Evolutionary conservation across 768 basidiomycete species (phyloP).

Genomic region (Suillus bovinus): DNA sequence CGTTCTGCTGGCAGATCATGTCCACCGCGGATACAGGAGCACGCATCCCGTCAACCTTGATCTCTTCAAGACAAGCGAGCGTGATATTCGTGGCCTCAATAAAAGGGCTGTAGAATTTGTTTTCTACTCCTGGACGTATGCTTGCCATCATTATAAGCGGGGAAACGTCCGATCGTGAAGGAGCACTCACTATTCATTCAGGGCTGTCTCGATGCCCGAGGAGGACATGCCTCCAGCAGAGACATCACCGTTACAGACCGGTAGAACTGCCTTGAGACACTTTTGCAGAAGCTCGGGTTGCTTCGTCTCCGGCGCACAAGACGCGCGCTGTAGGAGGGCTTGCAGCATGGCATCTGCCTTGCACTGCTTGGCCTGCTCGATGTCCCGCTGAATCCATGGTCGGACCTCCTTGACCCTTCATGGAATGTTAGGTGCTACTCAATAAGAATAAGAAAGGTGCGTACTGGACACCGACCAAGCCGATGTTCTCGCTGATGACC

Average conservation of each 20-base stretch:
- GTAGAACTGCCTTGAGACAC: neutral
- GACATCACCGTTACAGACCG: neutral
- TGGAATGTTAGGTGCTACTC: neutral
- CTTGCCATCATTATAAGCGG: neutral
- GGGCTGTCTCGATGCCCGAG: too few species aligned
- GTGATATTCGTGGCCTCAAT: too few species aligned
- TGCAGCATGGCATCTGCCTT: neutral
- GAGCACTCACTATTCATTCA: too few species aligned
- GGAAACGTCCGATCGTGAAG: too few species aligned
- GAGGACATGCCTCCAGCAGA: too few species aligned
- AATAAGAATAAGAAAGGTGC: neutral
- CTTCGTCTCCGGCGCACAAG: neutral
- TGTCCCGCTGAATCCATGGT: neutral
- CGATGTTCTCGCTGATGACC: neutral
- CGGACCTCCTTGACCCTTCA: neutral
- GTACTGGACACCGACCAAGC: neutral
- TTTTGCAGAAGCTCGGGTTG: neutral
- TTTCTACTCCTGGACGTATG: neutral
- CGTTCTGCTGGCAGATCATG: too few species aligned
- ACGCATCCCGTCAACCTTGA: too few species aligned
- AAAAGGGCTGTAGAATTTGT: neutral
- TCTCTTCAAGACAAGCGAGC: too few species aligned
- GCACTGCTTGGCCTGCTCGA: neutral
- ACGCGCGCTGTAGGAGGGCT: neutral
- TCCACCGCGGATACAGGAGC: too few species aligned